Evolutionary conservation across 768 basidiomycete species (phyloP).

Genomic region (Tricholoma sp.): DNA sequence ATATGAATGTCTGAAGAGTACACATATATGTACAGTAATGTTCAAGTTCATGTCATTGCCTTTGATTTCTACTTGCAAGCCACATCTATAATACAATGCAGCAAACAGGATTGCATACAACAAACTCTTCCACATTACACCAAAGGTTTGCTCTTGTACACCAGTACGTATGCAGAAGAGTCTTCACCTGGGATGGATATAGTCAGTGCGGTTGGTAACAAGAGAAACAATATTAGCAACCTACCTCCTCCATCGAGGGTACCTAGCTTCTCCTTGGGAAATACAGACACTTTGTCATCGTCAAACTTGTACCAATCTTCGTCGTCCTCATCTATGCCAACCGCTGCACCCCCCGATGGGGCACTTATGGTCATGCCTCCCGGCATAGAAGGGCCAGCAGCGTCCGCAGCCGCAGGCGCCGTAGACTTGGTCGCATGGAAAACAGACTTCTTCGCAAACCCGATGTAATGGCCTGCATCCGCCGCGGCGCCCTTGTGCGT

Average conservation of each 20-base stretch:
- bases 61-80: too few relatives aligned
- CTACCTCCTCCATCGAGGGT: slow-evolving; percentile 83
- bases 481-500: slow-evolving; percentile 97
- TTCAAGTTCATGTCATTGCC: too few relatives aligned
- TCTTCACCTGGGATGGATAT: slow-evolving; percentile 61
- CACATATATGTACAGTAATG: too few relatives aligned
- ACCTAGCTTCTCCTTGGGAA: slow-evolving; percentile 78
- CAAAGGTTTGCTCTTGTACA: slow-evolving; percentile 63
- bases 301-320: slow-evolving; percentile 97
- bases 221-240: slow-evolving; percentile 3
- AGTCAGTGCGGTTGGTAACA: not conserved
- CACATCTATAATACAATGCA: not conserved
- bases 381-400: slow-evolving; percentile 13
- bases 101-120: not conserved
- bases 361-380: slow-evolving; percentile 4
- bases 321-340: slow-evolving; percentile 54
- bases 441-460: slow-evolving; percentile 77
- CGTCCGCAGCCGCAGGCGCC: slow-evolving; percentile 11
- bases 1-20: too few relatives aligned
- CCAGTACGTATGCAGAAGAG: slow-evolving; percentile 81
- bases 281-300: slow-evolving; percentile 88
- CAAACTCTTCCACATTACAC: not conserved
- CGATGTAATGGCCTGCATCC: slow-evolving; percentile 95
- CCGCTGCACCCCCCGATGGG: slow-evolving; percentile 14
- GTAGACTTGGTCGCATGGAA: slow-evolving; percentile 42